Evolutionary conservation across 305 asterid genomes (phyloP).

Genomic region (Fraxinus ornus): DNA sequence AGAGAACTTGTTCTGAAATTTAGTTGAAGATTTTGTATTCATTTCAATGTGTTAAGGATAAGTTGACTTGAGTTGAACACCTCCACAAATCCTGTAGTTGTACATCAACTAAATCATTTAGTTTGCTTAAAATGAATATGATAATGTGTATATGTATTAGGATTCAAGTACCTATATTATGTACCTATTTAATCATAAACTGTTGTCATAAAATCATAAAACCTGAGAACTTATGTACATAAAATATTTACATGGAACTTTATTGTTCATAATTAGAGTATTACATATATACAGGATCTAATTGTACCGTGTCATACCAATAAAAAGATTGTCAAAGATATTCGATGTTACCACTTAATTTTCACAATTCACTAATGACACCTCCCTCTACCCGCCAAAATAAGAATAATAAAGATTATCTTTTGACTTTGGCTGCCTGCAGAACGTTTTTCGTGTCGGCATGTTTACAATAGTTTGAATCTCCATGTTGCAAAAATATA

Average conservation of each 20-base stretch:
- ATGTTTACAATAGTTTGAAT: background rate
- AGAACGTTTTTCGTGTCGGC: background rate
- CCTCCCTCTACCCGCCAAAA: background rate
- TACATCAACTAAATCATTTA: background rate
- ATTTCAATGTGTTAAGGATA: background rate
- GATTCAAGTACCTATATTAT: background rate
- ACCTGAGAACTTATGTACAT: background rate
- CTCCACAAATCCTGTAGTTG: background rate
- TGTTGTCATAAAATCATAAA: background rate
- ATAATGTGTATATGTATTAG: background rate
- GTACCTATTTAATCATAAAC: background rate
- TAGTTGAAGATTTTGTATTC: background rate
- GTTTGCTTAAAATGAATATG: background rate
- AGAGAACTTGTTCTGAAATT: background rate
- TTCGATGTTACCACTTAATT: background rate
- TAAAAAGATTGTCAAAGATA: background rate
- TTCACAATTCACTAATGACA: background rate
- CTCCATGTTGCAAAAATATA: background rate
- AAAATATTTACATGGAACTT: background rate
- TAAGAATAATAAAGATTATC: background rate
- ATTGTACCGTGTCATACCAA: background rate
- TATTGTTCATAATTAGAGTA: background rate
- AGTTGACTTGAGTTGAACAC: background rate
- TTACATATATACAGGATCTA: background rate
- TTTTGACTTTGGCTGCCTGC: background rate